Conservation (phyloP, 139 green algal species). For the Picochlorum sp. region DNA sequence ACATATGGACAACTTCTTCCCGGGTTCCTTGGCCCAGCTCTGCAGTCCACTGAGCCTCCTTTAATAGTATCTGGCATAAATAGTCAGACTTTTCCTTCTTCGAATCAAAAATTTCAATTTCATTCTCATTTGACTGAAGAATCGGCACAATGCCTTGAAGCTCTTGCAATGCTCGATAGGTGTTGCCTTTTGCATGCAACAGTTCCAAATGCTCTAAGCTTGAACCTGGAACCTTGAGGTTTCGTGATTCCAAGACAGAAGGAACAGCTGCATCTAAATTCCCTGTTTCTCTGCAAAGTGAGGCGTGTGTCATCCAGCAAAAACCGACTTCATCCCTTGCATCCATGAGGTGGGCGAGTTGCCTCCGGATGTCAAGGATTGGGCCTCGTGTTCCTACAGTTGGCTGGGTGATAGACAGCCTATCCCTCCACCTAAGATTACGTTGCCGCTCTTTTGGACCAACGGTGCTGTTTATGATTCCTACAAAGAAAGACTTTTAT, state of each 20-base stretch:
- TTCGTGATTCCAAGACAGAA: constrained; percentile 72
- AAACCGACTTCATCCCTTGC: constrained; percentile 42
- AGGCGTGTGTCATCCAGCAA: constrained; percentile 73
- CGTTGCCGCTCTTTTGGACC: constrained; percentile 32
- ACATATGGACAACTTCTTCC: constrained; percentile 58
- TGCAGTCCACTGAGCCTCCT: constrained; percentile 68
- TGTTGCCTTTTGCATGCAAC: constrained; percentile 66
- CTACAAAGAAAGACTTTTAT: background rate
- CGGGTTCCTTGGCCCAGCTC: constrained; percentile 63
- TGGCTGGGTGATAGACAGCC: constrained; percentile 56
- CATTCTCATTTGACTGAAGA: constrained; percentile 4
- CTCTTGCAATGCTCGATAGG: constrained; percentile 30
- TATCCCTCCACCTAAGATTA: constrained; percentile 60
- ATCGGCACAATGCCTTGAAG: constrained; percentile 19
- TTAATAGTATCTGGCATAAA: constrained; percentile 40
- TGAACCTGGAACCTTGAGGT: constrained; percentile 31
- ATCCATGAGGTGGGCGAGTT: constrained; percentile 53
- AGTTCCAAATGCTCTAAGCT: constrained; percentile 73
- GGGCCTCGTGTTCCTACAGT: constrained; percentile 64
- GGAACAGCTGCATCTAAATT: constrained; percentile 76
- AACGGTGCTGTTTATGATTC: background rate
- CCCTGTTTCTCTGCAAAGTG: constrained; percentile 68
- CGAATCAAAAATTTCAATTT: constrained; percentile 3
- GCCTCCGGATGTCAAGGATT: constrained; percentile 68
- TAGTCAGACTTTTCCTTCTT: constrained; percentile 3